Conservation (phyloP, 345 rosid species). For the Lepidium aucheri region DNA sequence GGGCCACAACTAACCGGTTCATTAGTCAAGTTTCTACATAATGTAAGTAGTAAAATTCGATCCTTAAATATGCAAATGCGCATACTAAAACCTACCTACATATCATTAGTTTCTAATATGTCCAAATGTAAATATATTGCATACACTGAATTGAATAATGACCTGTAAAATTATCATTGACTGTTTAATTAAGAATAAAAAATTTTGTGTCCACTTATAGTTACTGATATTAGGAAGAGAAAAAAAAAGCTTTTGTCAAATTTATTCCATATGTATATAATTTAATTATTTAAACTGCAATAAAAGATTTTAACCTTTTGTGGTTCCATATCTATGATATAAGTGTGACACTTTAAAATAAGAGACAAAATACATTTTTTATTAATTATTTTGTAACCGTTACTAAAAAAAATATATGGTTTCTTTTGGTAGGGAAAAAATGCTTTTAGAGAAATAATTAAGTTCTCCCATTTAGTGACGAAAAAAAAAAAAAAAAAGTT, state of each 20-base stretch:
- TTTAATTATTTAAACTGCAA: too few relatives aligned
- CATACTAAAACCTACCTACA: too few relatives aligned
- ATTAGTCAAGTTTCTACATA: too few relatives aligned
- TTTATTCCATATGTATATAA: too few relatives aligned
- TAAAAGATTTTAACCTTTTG: not conserved
- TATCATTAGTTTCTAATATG: not conserved
- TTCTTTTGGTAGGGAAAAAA: not conserved
- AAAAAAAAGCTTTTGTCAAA: too few relatives aligned
- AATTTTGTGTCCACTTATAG: not conserved
- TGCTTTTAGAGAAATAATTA: not conserved
- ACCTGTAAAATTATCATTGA: too few relatives aligned
- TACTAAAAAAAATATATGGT: not conserved
- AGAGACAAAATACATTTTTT: too few relatives aligned
- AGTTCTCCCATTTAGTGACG: not conserved
- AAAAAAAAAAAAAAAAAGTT: not conserved
- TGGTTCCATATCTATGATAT: too few relatives aligned
- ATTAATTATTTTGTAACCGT: not conserved
- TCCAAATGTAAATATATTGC: not conserved
- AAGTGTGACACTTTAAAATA: too few relatives aligned
- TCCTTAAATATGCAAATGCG: too few relatives aligned
- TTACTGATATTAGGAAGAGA: not conserved
- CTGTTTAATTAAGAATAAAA: not conserved
- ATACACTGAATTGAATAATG: not conserved
- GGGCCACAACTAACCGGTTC: too few relatives aligned
- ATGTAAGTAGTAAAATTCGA: too few relatives aligned